Percentiles rank a stretch among this genome's conserved stretches.
Conservation (phyloP, 257 asterid genomes). For the Linderniella brevidens region DNA sequence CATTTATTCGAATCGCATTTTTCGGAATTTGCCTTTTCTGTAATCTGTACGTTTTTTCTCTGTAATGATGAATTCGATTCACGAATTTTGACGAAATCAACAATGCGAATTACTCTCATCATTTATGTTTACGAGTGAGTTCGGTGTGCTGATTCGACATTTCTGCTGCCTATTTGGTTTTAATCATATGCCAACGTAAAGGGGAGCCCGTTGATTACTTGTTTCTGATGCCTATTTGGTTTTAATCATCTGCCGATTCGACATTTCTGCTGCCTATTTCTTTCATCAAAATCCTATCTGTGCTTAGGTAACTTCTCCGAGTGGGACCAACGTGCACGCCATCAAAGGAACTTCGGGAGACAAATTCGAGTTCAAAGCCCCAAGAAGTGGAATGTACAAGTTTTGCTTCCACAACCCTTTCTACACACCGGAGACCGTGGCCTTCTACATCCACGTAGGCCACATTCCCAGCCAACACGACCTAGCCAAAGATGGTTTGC, state of each 20-base stretch:
- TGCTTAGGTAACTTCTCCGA: slow-evolving; percentile 56
- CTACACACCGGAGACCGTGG: slow-evolving; percentile 54
- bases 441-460: slow-evolving; percentile 78
- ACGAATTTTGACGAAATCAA: too few species aligned
- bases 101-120: too few species aligned
- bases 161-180: too few species aligned
- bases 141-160: too few species aligned
- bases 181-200: too few species aligned
- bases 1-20: background rate
- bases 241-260: too few species aligned
- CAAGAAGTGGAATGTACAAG: slow-evolving; percentile 69
- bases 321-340: slow-evolving; percentile 30
- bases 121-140: too few species aligned
- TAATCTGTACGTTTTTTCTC: too few species aligned
- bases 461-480: slow-evolving; percentile 63
- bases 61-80: too few species aligned
- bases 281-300: slow-evolving; percentile 1
- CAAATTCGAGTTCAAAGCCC: slow-evolving; percentile 73
- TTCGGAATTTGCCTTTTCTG: background rate
- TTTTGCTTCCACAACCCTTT: slow-evolving; percentile 78
- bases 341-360: slow-evolving; percentile 55
- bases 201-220: too few species aligned
- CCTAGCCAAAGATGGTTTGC: slow-evolving; percentile 84
- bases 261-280: too few species aligned
- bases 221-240: too few species aligned